These are phyloP conservation scores for Aureobasidium sp. DNA, from an alignment of 2,329 filamentous ascomycete species.

Conservation along the genomic window DNA sequence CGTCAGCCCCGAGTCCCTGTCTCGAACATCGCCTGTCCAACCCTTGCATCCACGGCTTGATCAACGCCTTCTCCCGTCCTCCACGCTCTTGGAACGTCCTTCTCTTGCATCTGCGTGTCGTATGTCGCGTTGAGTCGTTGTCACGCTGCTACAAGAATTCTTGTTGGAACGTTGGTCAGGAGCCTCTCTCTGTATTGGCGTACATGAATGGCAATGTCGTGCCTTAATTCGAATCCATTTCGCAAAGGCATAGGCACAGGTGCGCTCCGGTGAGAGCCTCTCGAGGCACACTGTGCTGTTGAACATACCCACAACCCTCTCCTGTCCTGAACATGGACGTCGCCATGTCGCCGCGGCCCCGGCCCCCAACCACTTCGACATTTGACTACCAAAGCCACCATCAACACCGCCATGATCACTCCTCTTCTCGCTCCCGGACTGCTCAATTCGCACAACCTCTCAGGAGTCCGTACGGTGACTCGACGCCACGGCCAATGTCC, in stretches of 20 bases:
- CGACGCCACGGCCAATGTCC: not conserved
- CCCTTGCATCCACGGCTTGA: constrained; percentile 7
- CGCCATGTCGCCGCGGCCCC: constrained; percentile 15
- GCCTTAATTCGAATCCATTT: constrained; percentile 16
- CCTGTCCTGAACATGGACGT: not conserved
- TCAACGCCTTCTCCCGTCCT: not conserved
- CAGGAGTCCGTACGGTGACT: constrained; percentile 13
- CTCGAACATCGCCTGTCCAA: not conserved
- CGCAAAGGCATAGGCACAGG: constrained; percentile 32
- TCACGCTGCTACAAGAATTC: constrained; percentile 14
- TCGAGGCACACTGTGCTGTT: constrained; percentile 14
- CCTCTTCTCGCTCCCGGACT: not conserved
- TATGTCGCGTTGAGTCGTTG: constrained; percentile 11
- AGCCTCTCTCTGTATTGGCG: not conserved
- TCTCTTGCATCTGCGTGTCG: constrained; percentile 21
- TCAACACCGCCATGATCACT: constrained; percentile 17
- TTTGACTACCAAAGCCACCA: constrained; percentile 10
- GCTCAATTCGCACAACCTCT: constrained; percentile 15
- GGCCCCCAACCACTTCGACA: constrained; percentile 18
- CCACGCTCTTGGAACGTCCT: not conserved
- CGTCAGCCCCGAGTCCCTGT: constrained; percentile 4
- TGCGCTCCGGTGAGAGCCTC: constrained; percentile 24
- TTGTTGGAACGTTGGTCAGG: constrained; percentile 11
- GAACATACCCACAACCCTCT: not conserved
- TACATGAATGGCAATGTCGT: constrained; percentile 16